Base-by-base conservation (phyloP, 345 rosid genomes). In the Rhodamnia rubescens region DNA sequence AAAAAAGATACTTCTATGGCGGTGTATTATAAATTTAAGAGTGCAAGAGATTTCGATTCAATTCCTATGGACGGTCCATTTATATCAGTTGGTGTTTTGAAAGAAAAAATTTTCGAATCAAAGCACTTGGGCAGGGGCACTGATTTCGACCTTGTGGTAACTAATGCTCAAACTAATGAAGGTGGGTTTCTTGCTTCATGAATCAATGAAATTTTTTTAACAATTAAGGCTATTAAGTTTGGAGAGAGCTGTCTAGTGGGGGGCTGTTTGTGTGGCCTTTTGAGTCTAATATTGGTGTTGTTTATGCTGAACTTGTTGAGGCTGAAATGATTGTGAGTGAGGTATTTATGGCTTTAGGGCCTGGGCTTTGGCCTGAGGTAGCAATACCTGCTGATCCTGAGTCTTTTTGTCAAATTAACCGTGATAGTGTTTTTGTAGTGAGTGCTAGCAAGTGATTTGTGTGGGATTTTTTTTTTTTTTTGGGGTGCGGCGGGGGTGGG, bases 71-170 rank as follows among this genome's bases (percentile, higher is more conserved):
- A 95, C 90, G 99, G 99, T 85, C 96, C 99, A 61, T 98, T 96
- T 94, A 96, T 98, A 90, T 94, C 98, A 22, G 98, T 96, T 83
- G 98, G 99, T 93, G 92, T 92, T 87, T 91, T 98, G 95, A 98
- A 98, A 98, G 99, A 97, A 94, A 98, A 95, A 95, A 90, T 98
- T 49, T 96, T 95, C 90, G 98, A 96, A 96, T 91, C 98, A 87
- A 98, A 98, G 99, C 99, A 96, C 87, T 92, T 96, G 96, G 98
- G 99, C 90, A 94, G 92, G 92, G 99, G 99, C 90, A 96, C 95
- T 18, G 99, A 98, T 93, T 93, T 93, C 92, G 99, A 98, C 89
- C 98, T 97, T 69, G 93, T 96, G 88, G 94, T 98, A 93, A 93
- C 98, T 91, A 98, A 98, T 87, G 98, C 99, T 91, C 99, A 98